Evolutionary conservation across 495 filamentous ascomycete species (phyloP), one percentile per base, ranked within the genome.

Genomic region (Annulohypoxylon stygium): DNA sequence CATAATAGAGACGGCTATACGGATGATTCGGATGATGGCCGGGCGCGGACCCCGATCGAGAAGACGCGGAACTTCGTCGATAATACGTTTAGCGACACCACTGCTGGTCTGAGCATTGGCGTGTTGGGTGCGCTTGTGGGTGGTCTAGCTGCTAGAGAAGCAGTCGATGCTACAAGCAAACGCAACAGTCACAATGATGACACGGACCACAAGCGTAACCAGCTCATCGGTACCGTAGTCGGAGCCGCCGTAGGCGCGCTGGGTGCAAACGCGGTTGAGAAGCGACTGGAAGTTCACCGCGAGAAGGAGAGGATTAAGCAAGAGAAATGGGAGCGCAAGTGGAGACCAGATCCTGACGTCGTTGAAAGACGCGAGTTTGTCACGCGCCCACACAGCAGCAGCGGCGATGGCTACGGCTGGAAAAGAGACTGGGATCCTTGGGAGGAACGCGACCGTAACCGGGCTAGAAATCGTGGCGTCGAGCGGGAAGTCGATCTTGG

Each of bases 241-340:
- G 84, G 84, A 6, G 84, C 83, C 3, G 82, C 82, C 26, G 80
- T 85, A 6, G 84, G 82, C 5, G 84, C 82, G 63, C 63, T 86
- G 37, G 82, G 82, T 1, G 83, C 82, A 18, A 86, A 86, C 67
- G 83, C 82, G 11, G 74, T 86, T 47, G 83, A 83, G 80, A 81
- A 80, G 75, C 67, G 76, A 61, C 48, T 85, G 33, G 82, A 85
- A 70, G 53, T 57, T 10, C 61, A 67, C 11, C 69, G 76, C 39
- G 76, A 70, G 60, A 68, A 67, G 65, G 79, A 75, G 37, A 51
- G 61, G 26, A 53, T 69, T 23, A 67, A 74, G 61, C 72, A 78
- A 66, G 71, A 78, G 54, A 76, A 45, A 18, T 77, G 79, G 81
- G 81, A 81, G 60, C 63, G 69, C 39, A 79, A 71, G 62, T 76